A percentile compares a stretch with the other conserved stretches of the same genome.
Evolutionary conservation across 2,329 filamentous ascomycete species (phyloP).

Genomic region (Pyrenochaeta sp.): DNA sequence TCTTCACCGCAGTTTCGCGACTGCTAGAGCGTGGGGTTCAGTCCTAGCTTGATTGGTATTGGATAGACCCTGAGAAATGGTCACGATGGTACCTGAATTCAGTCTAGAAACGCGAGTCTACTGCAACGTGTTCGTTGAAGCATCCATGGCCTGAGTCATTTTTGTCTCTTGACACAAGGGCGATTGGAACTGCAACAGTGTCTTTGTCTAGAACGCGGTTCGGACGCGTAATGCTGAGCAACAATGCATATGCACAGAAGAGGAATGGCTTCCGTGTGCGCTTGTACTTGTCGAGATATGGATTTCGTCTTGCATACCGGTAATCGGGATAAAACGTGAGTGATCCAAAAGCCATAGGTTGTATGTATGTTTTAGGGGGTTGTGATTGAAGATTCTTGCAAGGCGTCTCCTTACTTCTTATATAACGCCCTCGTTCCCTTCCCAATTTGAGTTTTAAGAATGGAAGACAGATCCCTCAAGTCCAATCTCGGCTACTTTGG

Average conservation of each 20-base stretch:
- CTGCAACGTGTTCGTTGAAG: slow-evolving; percentile 10
- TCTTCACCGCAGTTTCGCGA: slow-evolving; percentile 29
- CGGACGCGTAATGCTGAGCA: slow-evolving; percentile 10
- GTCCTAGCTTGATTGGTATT: slow-evolving; percentile 18
- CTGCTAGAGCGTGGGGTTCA: slow-evolving; percentile 26
- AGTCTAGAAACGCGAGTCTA: slow-evolving; percentile 4
- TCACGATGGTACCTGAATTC: slow-evolving; percentile 13
- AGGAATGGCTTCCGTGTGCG: slow-evolving; percentile 12
- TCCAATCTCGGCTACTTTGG: too few relatives aligned
- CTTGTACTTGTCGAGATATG: too few relatives aligned
- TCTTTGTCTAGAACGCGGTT: neutral
- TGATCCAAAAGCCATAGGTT: too few relatives aligned
- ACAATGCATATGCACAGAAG: slow-evolving; percentile 3
- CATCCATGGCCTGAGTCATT: slow-evolving; percentile 1
- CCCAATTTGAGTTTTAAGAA: too few relatives aligned
- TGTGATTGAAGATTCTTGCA: too few relatives aligned
- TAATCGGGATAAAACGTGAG: too few relatives aligned
- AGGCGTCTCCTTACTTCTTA: too few relatives aligned
- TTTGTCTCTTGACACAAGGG: neutral
- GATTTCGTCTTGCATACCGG: too few relatives aligned
- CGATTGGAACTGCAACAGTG: slow-evolving; percentile 1
- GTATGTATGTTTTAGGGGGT: too few relatives aligned
- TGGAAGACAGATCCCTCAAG: too few relatives aligned
- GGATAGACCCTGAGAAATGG: slow-evolving; percentile 15
- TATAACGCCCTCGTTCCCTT: too few relatives aligned